Base-by-base conservation (phyloP, 768 basidiomycete genomes). In the Trametes cinnabarina region DNA sequence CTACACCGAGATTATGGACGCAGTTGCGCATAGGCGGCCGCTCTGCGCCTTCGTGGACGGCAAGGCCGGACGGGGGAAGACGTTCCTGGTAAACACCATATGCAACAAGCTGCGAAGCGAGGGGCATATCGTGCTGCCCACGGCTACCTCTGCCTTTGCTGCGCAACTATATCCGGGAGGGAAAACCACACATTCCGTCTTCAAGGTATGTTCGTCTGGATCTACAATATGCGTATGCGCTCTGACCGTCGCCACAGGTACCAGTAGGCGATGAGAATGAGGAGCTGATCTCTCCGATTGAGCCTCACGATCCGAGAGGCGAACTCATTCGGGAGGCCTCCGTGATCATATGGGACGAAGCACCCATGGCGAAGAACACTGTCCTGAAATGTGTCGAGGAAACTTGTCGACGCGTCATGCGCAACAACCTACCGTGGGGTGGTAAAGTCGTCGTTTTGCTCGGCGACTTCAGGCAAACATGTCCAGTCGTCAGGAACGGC, bases 21-120 rank as follows among this genome's bases (percentile, higher is more conserved):
- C 64, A 14, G 61, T 69, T 7, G 9, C 48, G 9, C 34, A 61
- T 1, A 32, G 51, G 0, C 22, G 41, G 1, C 63, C 68, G 5
- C 56, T 72, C 0, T 64, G 55, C 34, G 58, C 66, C 9, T 77
- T 76, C 54, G 51, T 78, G 8, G 72, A 77, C 59, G 76, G 77
- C 1, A 71, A 73, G 51, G 76, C 76, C 2, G 77, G 77, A 0
- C 60, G 73, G 4, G 78, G 76, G 0, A 79, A 79, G 61, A 78
- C 76, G 0, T 74, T 68, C 32, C 30, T 77, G 1, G 55, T 74
- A 1, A 71, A 71, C 34, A 65, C 74, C 0, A 49, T 79, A 5
- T 74, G 72, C 44, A 69, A 70, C 55, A 63, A 60, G 26, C 37
- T 77, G 0, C 62, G 76, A 11, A 51, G 65, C 0, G 28, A 26